A percentile compares a stretch with the other conserved stretches of the same genome.
Evolutionary conservation across 257 asterid genomes (phyloP).

Genomic region (Solanum medicagineum): DNA sequence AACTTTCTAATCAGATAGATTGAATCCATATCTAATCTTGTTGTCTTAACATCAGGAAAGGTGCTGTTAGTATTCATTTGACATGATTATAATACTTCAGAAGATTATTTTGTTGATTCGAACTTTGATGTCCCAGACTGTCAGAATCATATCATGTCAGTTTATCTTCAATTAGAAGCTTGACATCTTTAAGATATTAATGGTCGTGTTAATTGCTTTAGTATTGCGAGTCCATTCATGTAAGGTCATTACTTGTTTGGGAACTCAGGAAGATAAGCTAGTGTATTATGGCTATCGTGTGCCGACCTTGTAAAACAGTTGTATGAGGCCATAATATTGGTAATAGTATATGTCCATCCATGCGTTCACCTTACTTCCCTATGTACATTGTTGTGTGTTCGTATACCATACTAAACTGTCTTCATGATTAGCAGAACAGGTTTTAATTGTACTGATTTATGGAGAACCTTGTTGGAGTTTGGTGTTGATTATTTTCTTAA

Average conservation of each 20-base stretch:
- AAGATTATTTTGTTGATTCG: neutral
- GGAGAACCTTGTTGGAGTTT: neutral
- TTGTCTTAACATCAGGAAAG: neutral
- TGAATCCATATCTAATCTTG: neutral
- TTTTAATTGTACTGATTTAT: neutral
- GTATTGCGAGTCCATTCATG: neutral
- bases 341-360: neutral
- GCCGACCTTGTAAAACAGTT: neutral
- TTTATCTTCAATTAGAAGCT: neutral
- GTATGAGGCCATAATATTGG: too few relatives aligned
- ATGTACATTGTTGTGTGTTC: neutral
- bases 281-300: neutral
- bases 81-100: neutral
- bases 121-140: neutral
- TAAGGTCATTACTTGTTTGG: neutral
- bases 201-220: neutral
- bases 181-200: neutral
- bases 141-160: neutral
- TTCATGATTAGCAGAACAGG: neutral
- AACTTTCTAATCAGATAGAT: neutral
- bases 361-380: neutral
- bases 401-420: neutral
- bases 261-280: neutral
- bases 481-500: neutral
- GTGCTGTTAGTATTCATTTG: neutral